These are phyloP conservation scores for Gelatoporia subvermispora DNA, from an alignment of 768 basidiomycete species.

Conservation along the genomic window DNA sequence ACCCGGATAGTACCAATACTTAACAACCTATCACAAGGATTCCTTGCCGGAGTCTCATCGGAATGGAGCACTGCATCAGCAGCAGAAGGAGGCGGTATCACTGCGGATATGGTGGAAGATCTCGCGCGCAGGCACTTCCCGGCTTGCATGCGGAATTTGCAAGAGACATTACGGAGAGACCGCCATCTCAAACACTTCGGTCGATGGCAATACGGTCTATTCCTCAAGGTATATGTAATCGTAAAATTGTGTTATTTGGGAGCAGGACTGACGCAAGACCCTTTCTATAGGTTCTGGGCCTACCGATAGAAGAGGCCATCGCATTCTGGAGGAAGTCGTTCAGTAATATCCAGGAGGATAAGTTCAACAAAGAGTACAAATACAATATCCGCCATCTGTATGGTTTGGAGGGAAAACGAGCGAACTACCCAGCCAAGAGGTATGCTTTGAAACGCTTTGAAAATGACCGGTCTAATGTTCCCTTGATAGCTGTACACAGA, in stretches of 20 bases:
- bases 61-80: slow-evolving; percentile 65
- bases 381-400: slow-evolving; percentile 97
- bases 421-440: slow-evolving; percentile 93
- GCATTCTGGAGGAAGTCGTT: slow-evolving; percentile 92
- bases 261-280: background rate
- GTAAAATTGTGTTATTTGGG: background rate
- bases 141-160: slow-evolving; percentile 89
- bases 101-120: slow-evolving; percentile 91
- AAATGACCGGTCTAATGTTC: background rate
- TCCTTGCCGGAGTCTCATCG: slow-evolving; percentile 84
- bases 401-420: slow-evolving; percentile 90
- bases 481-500: slow-evolving; percentile 74
- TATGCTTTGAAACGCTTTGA: slow-evolving; percentile 25
- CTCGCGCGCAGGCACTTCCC: slow-evolving; percentile 88
- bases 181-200: slow-evolving; percentile 92
- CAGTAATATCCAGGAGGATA: slow-evolving; percentile 76
- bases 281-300: slow-evolving; percentile 70
- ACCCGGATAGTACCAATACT: slow-evolving; percentile 86
- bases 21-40: slow-evolving; percentile 88
- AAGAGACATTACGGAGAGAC: slow-evolving; percentile 71
- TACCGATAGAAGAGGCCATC: slow-evolving; percentile 92
- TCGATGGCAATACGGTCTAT: slow-evolving; percentile 85
- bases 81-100: slow-evolving; percentile 61
- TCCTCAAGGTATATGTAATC: slow-evolving; percentile 70
- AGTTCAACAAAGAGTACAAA: slow-evolving; percentile 96